Conservation (phyloP, 2,329 filamentous ascomycete genomes). For the Acephala macrosclerotiorum region DNA sequence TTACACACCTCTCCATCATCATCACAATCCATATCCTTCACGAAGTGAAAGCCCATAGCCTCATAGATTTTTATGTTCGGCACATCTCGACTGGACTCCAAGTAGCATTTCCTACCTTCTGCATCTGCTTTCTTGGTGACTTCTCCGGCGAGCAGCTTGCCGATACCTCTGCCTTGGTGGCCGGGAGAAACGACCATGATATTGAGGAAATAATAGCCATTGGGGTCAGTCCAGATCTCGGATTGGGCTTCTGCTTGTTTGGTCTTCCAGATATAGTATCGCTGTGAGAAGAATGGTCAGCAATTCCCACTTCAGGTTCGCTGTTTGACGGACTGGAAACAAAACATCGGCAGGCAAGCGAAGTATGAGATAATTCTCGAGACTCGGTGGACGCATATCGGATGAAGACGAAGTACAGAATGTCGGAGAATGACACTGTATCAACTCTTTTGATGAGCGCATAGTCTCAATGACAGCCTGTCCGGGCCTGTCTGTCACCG, state of each 20-base stretch:
- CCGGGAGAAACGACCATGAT: slow-evolving; percentile 74
- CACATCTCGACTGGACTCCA: slow-evolving; percentile 72
- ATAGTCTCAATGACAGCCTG: background rate
- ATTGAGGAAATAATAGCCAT: slow-evolving; percentile 80
- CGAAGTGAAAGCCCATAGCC: slow-evolving; percentile 70
- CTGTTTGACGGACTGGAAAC: background rate
- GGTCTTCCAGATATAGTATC: slow-evolving; percentile 78
- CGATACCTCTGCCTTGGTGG: slow-evolving; percentile 71
- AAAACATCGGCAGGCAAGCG: background rate
- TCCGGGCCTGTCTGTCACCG: background rate
- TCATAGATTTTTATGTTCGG: slow-evolving; percentile 78
- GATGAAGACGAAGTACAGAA: slow-evolving; percentile 4
- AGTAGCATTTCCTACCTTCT: slow-evolving; percentile 70
- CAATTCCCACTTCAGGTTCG: background rate
- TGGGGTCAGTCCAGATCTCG: slow-evolving; percentile 68
- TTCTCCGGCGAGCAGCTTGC: slow-evolving; percentile 67
- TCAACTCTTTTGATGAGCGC: background rate
- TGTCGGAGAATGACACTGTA: background rate
- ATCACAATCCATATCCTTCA: slow-evolving; percentile 70
- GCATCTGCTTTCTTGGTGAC: slow-evolving; percentile 69
- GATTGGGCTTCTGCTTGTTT: slow-evolving; percentile 68
- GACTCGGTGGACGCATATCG: background rate
- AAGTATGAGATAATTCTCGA: background rate
- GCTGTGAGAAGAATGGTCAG: slow-evolving; percentile 43
- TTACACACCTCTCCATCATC: slow-evolving; percentile 65